Evolutionary conservation across 1,284 basidiomycete species (phyloP), one percentile per base, ranked within the genome.

Genomic region (Fomitopsis palustris): DNA sequence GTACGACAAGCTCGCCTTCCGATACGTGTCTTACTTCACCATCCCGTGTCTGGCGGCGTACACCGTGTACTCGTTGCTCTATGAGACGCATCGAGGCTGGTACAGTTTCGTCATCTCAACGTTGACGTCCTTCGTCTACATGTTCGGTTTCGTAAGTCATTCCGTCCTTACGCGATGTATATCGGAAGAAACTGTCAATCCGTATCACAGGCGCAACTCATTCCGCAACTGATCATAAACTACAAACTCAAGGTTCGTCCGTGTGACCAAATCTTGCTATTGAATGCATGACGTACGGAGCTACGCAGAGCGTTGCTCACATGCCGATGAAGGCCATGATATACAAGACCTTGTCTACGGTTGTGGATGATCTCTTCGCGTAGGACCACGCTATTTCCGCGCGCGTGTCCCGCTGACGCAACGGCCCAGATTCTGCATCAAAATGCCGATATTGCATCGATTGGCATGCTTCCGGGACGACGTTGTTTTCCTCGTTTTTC

Each of bases 311-410:
- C 70, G 93, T 95, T 39, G 88, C 93, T 39, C 94, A 96, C 70
- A 93, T 96, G 88, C 93, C 92, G 10, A 93, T 96, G 87, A 97
- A 96, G 75, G 93, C 96, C 3, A 95, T 98, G 90, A 87, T 96
- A 63, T 98, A 93, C 82, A 97, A 97, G 78, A 90, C 92, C 2
- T 77, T 95, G 54, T 90, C 88, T 31, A 94, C 93, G 1, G 90
- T 93, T 56, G 92, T 97, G 33, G 95, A 98, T 75, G 95, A 97
- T 76, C 83, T 96, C 65, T 96, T 95, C 75, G 92, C 91, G 86
- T 93, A 79, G 64, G 85, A 70, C 49, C 39, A 33, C 49, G 38
- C 41, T 53, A 53, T 47, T 31, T 38, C 33, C 31, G 31, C 31
- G n/a, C 25, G 43, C 35, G 31, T 29, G 39, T 41, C 33, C 42